Evolutionary conservation across 2,329 filamentous ascomycete species (phyloP), one percentile per base, ranked within the genome.

Genomic region (Cryphonectria radicalis): DNA sequence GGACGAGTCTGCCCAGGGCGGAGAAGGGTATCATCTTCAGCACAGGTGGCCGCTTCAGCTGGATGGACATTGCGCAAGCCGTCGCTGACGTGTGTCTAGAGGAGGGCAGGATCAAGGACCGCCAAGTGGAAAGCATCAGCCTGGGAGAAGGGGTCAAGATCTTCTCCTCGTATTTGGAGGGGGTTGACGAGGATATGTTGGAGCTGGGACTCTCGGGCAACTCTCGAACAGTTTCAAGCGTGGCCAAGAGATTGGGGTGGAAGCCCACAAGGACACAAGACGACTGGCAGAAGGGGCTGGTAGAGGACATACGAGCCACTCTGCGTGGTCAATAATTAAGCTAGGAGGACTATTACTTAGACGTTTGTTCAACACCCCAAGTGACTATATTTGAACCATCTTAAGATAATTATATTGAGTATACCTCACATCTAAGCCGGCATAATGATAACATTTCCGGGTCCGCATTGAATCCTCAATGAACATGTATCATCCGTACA

Each of bases 1-100:
- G 50, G 17, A 42, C 57, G 13, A 32, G 7, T 28, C 25, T 71
- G 25, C 70, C 70, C 17, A 66, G 28, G 17, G 69, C 75, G 74
- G 83, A 74, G 73, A 78, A 76, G 66, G 83, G 79, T 75, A 82
- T 84, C 83, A 91, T 87, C 83, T 92, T 88, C 66, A 32, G 62
- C 17, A 11, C 11, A 13, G 25, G 25, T 28, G 62, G 40, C 13
- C 62, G 62, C 40, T 64, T 64, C 40, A 64, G 40, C 8, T 64
- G 62, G 62, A 32, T 46, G 62, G 62, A 64, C n/a, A 64, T 64
- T 19, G 62, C 62, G 8, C 6, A 64, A n/a, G 10, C n/a, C 13
- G n/a, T 64, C 13, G 40, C 62, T 14, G 62, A 32, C 6, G 62
- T 25, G 10, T 64, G 62, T 40, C 17, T 28, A 1, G n/a, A 64